phyloP scores from a whole-genome alignment of 345 rosid species.

The Alliaria petiolata region DNA sequence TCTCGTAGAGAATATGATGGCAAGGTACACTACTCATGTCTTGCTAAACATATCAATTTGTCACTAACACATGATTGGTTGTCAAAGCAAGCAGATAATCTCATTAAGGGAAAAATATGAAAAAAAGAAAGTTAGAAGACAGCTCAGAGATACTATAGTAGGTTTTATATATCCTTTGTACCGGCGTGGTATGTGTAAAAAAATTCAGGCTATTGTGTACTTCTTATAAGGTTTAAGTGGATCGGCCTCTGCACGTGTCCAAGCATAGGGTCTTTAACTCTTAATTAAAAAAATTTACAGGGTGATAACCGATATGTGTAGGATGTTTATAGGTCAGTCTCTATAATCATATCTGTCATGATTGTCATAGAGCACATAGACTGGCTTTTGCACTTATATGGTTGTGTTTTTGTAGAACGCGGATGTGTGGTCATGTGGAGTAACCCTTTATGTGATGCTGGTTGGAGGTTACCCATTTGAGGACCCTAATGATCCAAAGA shows the following conservation, averaged over 20 bases:
- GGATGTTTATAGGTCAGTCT: conserved; percentile 8
- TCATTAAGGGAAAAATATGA: not conserved
- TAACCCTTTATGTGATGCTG: conserved; percentile 87
- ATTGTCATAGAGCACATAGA: not conserved
- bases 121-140: not conserved
- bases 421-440: conserved; percentile 98
- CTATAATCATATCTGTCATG: not conserved
- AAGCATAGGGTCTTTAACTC: not conserved
- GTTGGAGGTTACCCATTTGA: conserved; percentile 96
- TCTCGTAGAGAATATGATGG: conserved; percentile 79
- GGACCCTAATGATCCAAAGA: conserved; percentile 80
- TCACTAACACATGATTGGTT: not conserved
- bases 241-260: not conserved
- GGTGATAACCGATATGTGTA: not conserved
- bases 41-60: not conserved
- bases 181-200: not conserved
- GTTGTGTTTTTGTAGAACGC: conserved; percentile 51
- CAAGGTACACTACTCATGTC: conserved; percentile 43
- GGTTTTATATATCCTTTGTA: not conserved
- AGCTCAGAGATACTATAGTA: not conserved
- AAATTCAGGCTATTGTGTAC: not conserved
- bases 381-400: not conserved
- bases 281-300: not conserved
- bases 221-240: not conserved
- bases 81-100: not conserved